Evolutionary conservation across 1,284 basidiomycete genomes (phyloP).

Genomic region (Caloboletus inedulis): DNA sequence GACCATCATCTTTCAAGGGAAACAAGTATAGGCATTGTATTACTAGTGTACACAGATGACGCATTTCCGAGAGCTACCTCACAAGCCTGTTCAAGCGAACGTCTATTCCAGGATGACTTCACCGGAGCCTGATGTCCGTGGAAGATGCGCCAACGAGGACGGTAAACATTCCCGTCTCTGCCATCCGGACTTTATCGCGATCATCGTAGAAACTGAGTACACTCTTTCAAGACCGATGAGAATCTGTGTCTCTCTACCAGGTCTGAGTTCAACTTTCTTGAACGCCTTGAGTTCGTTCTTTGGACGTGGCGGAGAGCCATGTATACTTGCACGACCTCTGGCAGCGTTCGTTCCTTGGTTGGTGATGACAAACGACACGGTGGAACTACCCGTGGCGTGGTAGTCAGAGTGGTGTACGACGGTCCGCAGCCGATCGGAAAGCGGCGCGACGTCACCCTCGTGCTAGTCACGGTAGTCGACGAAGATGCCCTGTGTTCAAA

Average conservation of each 20-base stretch:
- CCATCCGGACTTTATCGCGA: not conserved
- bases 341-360: not conserved
- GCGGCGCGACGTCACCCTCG: not conserved
- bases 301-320: not conserved
- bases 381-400: not conserved
- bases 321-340: not conserved
- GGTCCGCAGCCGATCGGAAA: not conserved
- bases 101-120: not conserved
- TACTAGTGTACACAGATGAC: conserved; percentile 8
- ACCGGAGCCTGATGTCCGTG: not conserved
- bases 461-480: not conserved
- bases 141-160: not conserved
- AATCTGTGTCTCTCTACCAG: not conserved
- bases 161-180: not conserved
- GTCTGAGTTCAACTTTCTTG: not conserved
- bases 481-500: not conserved
- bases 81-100: too few species aligned
- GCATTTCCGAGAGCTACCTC: not conserved
- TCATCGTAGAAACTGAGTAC: not conserved
- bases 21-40: conserved; percentile 20
- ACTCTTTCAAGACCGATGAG: not conserved
- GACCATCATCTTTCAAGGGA: not conserved
- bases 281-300: not conserved
- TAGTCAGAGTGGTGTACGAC: not conserved
- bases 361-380: not conserved